phyloP scores from a whole-genome alignment of 768 basidiomycete genomes.

The Cyclocybe cylindracea region DNA sequence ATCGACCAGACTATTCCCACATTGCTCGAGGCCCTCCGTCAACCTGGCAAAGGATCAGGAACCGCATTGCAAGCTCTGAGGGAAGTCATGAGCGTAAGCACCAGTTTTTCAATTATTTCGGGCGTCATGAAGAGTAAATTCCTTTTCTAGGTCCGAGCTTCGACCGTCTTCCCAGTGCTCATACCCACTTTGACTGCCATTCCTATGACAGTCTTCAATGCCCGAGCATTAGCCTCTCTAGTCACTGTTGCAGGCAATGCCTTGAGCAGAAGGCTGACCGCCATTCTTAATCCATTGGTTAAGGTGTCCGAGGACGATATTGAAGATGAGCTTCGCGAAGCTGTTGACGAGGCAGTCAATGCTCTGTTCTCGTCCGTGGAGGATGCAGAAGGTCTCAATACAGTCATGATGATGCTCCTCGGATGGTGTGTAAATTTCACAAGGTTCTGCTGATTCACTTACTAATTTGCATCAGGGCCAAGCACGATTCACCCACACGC shows the following conservation, averaged over 20 bases:
- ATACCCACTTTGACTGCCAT: constrained; percentile 89
- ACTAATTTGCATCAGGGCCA: constrained; percentile 59
- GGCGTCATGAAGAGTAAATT: not conserved
- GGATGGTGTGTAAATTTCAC: constrained; percentile 65
- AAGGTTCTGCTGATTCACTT: not conserved
- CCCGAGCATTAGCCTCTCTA: constrained; percentile 83
- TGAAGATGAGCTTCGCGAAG: constrained; percentile 69
- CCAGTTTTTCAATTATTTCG: not conserved
- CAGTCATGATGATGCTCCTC: constrained; percentile 84
- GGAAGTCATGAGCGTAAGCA: constrained; percentile 89
- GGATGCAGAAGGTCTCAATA: constrained; percentile 88
- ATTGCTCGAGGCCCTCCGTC: constrained; percentile 86
- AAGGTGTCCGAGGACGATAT: constrained; percentile 69
- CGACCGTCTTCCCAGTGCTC: constrained; percentile 95
- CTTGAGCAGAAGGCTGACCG: constrained; percentile 77
- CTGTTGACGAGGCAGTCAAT: constrained; percentile 73
- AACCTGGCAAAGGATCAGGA: constrained; percentile 92
- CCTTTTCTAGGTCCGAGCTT: constrained; percentile 76
- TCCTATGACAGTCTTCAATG: constrained; percentile 96
- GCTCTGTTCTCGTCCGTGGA: constrained; percentile 77
- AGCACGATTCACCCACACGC: constrained; percentile 66
- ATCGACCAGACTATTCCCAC: constrained; percentile 98
- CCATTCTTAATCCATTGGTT: constrained; percentile 79
- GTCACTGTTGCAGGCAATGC: constrained; percentile 94
- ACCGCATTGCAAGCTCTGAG: constrained; percentile 91